Conservation (phyloP, 108 stramenopile genomes). For the Mayamaea pseudoterrestris region DNA sequence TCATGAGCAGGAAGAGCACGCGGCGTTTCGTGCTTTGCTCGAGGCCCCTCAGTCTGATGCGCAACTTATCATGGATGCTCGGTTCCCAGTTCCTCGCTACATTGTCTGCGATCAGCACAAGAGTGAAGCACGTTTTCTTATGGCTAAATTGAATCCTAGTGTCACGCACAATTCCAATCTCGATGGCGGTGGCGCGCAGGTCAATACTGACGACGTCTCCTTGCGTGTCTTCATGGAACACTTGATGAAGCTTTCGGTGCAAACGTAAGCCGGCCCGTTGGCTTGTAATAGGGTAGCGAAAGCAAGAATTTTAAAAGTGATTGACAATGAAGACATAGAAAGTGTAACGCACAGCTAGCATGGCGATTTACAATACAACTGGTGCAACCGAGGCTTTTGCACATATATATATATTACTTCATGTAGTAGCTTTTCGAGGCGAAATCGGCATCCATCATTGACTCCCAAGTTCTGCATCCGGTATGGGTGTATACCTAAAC, state of each 20-base stretch:
- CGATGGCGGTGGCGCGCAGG: conserved; percentile 73
- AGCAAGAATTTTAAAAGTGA: no score
- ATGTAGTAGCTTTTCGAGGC: no score
- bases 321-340: no score
- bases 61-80: conserved; percentile 94
- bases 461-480: no score
- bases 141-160: conserved; percentile 97
- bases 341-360: no score
- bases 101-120: conserved; percentile 99
- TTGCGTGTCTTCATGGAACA: conserved; percentile 99
- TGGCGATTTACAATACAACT: no score
- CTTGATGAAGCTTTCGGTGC: conserved; percentile 68
- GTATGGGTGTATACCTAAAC: no score
- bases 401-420: no score
- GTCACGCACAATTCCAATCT: conserved; percentile 87
- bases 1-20: conserved; percentile 96
- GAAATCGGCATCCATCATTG: no score
- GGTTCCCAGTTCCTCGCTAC: conserved; percentile 95
- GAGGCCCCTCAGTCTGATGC: conserved; percentile 96
- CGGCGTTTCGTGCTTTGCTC: conserved; percentile 82
- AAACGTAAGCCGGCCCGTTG: conserved; percentile 18
- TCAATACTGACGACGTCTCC: conserved; percentile 98
- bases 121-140: conserved; percentile 94
- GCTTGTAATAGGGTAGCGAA: no score
- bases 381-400: no score